A percentile compares a stretch with the other conserved stretches of the same genome.
Conservation (phyloP, 306 rosid species). For the Carpinus fangiana region DNA sequence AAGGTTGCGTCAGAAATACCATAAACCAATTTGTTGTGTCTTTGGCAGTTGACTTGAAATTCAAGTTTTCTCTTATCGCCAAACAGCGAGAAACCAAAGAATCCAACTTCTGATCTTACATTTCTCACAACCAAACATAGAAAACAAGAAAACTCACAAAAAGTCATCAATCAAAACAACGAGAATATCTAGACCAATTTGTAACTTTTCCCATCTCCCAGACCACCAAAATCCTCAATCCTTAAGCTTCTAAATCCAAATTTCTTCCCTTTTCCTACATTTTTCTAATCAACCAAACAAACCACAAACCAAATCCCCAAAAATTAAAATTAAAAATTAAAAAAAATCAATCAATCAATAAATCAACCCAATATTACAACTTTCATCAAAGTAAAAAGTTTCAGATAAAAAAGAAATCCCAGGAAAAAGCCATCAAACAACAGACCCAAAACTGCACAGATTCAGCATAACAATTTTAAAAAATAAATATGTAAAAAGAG, state of each 20-base stretch:
- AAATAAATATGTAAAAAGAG: neutral
- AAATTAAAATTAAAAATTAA: too few species aligned
- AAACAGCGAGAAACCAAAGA: neutral
- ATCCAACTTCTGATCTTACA: neutral
- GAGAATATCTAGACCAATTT: neutral
- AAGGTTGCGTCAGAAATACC: neutral
- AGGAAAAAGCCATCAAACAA: neutral
- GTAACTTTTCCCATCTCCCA: neutral
- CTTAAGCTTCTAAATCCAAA: conserved; percentile 3
- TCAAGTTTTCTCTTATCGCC: neutral
- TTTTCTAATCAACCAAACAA: conserved; percentile 4
- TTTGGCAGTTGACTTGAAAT: neutral
- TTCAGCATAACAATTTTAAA: neutral
- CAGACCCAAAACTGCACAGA: neutral
- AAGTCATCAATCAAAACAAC: neutral
- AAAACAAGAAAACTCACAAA: neutral
- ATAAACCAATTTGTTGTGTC: neutral
- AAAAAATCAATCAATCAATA: neutral
- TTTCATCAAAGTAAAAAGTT: neutral
- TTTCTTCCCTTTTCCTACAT: neutral
- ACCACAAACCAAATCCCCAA: neutral
- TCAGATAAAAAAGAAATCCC: neutral
- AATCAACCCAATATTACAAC: neutral
- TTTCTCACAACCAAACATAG: neutral
- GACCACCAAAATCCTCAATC: conserved; percentile 1